These are phyloP conservation scores for Lactifluus volemus DNA, from an alignment of 768 basidiomycete species.

Conservation along the genomic window DNA sequence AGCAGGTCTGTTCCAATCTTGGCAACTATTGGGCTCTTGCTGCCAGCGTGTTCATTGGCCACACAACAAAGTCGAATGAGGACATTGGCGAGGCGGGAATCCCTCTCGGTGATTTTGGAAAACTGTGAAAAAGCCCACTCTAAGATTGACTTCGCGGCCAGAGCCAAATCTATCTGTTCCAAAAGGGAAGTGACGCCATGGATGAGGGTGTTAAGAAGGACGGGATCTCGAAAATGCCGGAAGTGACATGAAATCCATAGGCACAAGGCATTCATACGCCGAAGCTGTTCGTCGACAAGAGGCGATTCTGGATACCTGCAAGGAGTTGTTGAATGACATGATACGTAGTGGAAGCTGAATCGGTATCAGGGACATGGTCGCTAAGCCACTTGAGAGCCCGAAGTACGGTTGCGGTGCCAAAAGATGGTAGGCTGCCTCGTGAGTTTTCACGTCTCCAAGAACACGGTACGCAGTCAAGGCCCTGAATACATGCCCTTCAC, in stretches of 20 bases:
- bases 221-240: conserved; percentile 44
- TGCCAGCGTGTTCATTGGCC: conserved; percentile 44
- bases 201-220: conserved; percentile 59
- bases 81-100: conserved; percentile 52
- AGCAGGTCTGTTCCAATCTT: conserved; percentile 41
- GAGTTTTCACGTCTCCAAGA: conserved; percentile 39
- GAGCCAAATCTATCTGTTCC: conserved; percentile 55
- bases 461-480: conserved; percentile 45
- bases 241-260: conserved; percentile 62
- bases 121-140: conserved; percentile 66
- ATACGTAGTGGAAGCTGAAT: conserved; percentile 55
- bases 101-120: conserved; percentile 30
- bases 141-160: conserved; percentile 64
- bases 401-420: conserved; percentile 40
- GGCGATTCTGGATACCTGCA: conserved; percentile 53
- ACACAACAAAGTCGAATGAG: conserved; percentile 60
- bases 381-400: conserved; percentile 54
- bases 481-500: conserved; percentile 38
- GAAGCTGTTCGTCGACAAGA: conserved; percentile 76
- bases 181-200: conserved; percentile 61
- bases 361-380: conserved; percentile 31
- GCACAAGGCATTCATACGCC: conserved; percentile 62
- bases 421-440: conserved; percentile 58
- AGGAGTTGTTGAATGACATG: conserved; percentile 72
- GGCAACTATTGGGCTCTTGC: conserved; percentile 25